Conservation (phyloP, 2,329 filamentous ascomycete genomes). For the Aureobasidium sp. region DNA sequence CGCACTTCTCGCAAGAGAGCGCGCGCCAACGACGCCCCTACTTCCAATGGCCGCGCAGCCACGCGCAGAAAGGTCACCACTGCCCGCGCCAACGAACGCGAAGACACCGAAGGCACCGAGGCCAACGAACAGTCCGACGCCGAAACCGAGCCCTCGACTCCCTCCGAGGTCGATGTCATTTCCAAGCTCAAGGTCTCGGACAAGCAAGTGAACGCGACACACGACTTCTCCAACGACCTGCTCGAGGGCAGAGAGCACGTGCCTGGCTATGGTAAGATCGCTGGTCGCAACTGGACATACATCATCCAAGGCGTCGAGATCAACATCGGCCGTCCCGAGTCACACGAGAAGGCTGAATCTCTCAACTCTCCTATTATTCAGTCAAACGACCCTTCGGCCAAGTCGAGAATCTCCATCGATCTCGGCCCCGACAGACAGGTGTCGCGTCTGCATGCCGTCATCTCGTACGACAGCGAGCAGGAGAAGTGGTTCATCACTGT, state of each 20-base stretch:
- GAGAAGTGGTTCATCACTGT: constrained; percentile 74
- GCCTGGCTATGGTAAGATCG: constrained; percentile 70
- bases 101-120: constrained; percentile 32
- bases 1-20: constrained; percentile 38
- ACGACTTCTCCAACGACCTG: constrained; percentile 48
- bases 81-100: constrained; percentile 23
- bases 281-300: constrained; percentile 75
- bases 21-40: constrained; percentile 27
- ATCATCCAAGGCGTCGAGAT: constrained; percentile 69
- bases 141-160: constrained; percentile 29
- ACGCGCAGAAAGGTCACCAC: constrained; percentile 29
- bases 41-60: constrained; percentile 17
- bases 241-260: constrained; percentile 39
- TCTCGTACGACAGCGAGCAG: constrained; percentile 36
- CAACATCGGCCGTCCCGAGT: constrained; percentile 60
- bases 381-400: constrained; percentile 25
- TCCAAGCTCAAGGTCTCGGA: constrained; percentile 36
- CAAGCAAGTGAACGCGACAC: constrained; percentile 46
- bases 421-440: constrained; percentile 50
- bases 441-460: constrained; percentile 42
- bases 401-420: constrained; percentile 68
- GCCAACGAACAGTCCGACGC: constrained; percentile 31
- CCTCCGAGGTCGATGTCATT: constrained; percentile 37
- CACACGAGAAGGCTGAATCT: constrained; percentile 24
- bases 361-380: constrained; percentile 18